These are phyloP conservation scores for Phytophthora brassicae DNA, from an alignment of 352 stramenopile species.

Conservation along the genomic window DNA sequence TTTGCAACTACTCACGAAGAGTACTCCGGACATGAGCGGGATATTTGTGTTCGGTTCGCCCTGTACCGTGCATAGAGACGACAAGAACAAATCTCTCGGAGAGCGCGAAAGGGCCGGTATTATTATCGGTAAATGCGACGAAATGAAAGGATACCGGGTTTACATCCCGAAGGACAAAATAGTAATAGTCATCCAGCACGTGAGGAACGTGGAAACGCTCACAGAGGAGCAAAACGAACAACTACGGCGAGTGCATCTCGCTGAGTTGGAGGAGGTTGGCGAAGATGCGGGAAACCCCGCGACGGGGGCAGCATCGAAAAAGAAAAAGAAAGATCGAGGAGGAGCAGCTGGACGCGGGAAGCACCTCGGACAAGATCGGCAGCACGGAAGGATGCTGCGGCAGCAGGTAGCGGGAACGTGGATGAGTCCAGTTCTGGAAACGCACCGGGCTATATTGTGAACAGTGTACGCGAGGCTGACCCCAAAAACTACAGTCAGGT, in stretches of 20 bases:
- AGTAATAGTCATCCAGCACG: slow-evolving; percentile 1
- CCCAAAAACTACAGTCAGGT: background rate
- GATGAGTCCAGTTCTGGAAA: too few relatives aligned
- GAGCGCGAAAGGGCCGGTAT: background rate
- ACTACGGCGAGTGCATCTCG: background rate
- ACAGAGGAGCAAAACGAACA: background rate
- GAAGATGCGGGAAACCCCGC: too few relatives aligned
- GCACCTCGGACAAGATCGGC: too few relatives aligned
- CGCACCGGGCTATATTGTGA: too few relatives aligned
- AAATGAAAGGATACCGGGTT: slow-evolving; percentile 15
- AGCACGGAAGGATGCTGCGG: too few relatives aligned
- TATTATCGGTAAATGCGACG: slow-evolving; percentile 17
- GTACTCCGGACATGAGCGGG: background rate
- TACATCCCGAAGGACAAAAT: slow-evolving; percentile 11
- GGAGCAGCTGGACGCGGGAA: background rate
- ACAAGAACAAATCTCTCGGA: slow-evolving; percentile 21
- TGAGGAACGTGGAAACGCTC: slow-evolving; percentile 6
- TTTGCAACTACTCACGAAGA: too few relatives aligned
- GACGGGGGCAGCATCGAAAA: too few relatives aligned
- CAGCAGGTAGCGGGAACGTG: slow-evolving; percentile 1
- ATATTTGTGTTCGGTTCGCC: slow-evolving; percentile 16
- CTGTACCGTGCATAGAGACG: slow-evolving; percentile 8
- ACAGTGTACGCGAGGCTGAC: too few relatives aligned
- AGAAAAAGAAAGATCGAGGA: background rate
- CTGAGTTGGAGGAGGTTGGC: too few relatives aligned